phyloP scores from a whole-genome alignment of 352 stramenopile species.

The Pythium guiyangense region DNA sequence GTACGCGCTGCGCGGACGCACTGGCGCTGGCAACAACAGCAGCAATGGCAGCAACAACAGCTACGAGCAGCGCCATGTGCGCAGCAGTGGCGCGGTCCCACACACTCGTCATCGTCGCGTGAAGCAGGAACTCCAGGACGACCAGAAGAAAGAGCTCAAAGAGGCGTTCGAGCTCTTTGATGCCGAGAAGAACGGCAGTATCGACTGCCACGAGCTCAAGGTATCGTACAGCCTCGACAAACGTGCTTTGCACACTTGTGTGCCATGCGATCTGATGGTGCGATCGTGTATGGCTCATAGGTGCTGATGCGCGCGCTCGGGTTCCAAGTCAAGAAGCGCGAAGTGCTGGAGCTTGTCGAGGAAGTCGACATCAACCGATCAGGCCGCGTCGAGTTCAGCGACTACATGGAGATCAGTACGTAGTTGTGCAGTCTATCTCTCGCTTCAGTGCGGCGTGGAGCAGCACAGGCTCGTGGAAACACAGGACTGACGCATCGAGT shows the following conservation, averaged over 20 bases:
- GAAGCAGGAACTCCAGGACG: slow-evolving; percentile 71
- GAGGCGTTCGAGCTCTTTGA: slow-evolving; percentile 95
- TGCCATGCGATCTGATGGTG: not conserved
- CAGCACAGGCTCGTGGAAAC: not conserved
- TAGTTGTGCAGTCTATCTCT: not conserved
- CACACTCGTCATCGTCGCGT: slow-evolving; percentile 27
- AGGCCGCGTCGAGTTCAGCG: slow-evolving; percentile 84
- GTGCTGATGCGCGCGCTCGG: slow-evolving; percentile 91
- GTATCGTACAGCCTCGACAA: slow-evolving; percentile 13
- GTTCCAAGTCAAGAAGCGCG: slow-evolving; percentile 88
- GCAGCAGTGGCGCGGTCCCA: not conserved
- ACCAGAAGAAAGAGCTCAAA: slow-evolving; percentile 87
- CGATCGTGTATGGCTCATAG: slow-evolving; percentile 9
- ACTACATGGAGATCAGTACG: slow-evolving; percentile 92
- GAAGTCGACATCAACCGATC: slow-evolving; percentile 85
- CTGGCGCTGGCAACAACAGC: not conserved
- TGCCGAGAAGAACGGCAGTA: slow-evolving; percentile 83
- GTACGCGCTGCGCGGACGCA: slow-evolving; percentile 3
- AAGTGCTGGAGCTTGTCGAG: slow-evolving; percentile 87
- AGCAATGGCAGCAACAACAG: not conserved
- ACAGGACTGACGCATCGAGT: not conserved
- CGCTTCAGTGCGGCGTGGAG: not conserved
- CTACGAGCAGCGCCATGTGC: not conserved
- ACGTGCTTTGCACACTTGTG: not conserved
- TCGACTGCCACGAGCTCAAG: slow-evolving; percentile 95